Base-by-base conservation (phyloP, 352 stramenopile species). In the Phytophthora boehmeriae region DNA sequence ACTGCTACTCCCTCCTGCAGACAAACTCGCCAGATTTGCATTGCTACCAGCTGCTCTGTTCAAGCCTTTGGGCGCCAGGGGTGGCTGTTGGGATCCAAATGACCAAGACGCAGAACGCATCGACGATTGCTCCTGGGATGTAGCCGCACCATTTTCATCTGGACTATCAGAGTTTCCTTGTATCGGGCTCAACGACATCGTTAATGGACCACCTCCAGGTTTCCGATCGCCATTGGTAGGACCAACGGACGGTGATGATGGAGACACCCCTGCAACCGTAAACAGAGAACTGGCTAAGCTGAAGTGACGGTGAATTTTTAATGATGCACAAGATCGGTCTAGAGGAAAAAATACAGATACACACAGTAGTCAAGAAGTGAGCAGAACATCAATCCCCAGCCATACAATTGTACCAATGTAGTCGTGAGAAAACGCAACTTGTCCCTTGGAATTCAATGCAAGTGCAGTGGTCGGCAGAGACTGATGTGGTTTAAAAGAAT, bases 341-440 rank as follows among this genome's bases (percentile, higher is more conserved):
- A 55, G 20, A 69, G 14, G 52, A 13, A 13, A 30, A 50, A 35
- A 17, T 5, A 53, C 8, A 60, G 19, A 35, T 30, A 60, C 36
- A 53, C n/a, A n/a, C n/a, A n/a, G n/a, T n/a, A n/a, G n/a, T n/a
- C n/a, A n/a, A n/a, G n/a, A n/a, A n/a, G n/a, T n/a, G n/a, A n/a
- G n/a, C n/a, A n/a, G n/a, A n/a, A n/a, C n/a, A n/a, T n/a, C n/a
- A n/a, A n/a, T n/a, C n/a, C n/a, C n/a, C n/a, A n/a, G n/a, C n/a
- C n/a, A n/a, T 1, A 6, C 16, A n/a, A 4, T 46, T 71, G 43
- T 76, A 95, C 86, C 86, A 34, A 94, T 87, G 53, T 80, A 82
- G 51, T 94, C 87, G 38, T 96, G 83, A 1, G 87, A 94, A 50
- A 92, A 96, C 0, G 83, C 87, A 34, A 93, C 69, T 47, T 93